Base-by-base conservation (phyloP, 352 stramenopile genomes). In the Globisporangium acanthophoron region DNA sequence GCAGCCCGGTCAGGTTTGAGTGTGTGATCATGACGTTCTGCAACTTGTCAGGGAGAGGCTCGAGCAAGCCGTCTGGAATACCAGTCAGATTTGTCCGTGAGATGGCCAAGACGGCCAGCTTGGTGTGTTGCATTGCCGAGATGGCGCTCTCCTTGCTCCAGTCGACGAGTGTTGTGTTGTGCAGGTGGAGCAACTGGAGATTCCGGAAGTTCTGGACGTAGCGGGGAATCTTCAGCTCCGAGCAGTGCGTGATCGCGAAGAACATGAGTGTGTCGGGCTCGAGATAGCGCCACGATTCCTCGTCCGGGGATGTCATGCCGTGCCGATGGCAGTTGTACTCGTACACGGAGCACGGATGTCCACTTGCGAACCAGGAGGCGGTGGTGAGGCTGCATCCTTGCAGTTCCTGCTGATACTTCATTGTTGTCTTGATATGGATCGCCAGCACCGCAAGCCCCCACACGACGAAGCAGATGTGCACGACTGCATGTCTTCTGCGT, bases 91-190 rank as follows among this genome's bases (percentile, higher is more conserved):
- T 64, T 13, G 43, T 39, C 2, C 27, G 50, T 13, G n/a, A 5
- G 3, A 61, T n/a, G 3, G 49, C 8, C 3, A 61, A 1, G 21
- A 41, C 39, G 37, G 21, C 18, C 24, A 61, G 15, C 0, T 51
- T 15, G 3, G 47, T 15, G 15, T 62, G 56, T n/a, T 44, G 24
- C n/a, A 37, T 27, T 4, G 46, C 5, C 8, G 56, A 51, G 3
- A 56, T 16, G 1, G 20, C 37, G n/a, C 24, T 50, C 29, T 46
- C 56, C n/a, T 44, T 50, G 20, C 16, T 37, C 56, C 56, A 63
- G 40, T 63, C 57, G 16, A 48, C 49, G 49, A 63, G 35, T 31
- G 70, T 74, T 5, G n/a, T 50, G 39, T 74, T 77, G 64, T 70
- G 61, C 15, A 74, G 47, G 12, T 73, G 47, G 13, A 77, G 13